Conservation (phyloP, 2,329 filamentous ascomycete species). For the Onygena corvina region DNA sequence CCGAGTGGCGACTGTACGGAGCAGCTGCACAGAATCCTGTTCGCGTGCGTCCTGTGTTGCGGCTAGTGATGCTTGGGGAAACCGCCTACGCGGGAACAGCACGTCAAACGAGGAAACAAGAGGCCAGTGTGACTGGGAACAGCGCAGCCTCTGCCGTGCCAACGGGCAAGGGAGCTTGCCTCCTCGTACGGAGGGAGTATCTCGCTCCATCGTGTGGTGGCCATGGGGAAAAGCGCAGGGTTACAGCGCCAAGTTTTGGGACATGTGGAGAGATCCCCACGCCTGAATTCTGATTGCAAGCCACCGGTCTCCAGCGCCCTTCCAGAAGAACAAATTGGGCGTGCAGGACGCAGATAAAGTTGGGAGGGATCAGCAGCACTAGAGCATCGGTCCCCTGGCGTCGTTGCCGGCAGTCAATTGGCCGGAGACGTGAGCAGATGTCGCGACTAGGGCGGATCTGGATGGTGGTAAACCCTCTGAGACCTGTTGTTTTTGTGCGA, state of each 20-base stretch:
- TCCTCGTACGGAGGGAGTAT: no score
- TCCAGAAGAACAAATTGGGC: constrained; percentile 4
- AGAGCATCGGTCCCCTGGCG: constrained; percentile 99
- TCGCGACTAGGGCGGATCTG: constrained; percentile 6
- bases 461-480: constrained; percentile 3
- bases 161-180: not conserved
- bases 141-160: not conserved
- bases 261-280: constrained; percentile 5
- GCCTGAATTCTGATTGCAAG: constrained; percentile 2
- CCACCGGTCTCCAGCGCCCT: not conserved
- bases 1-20: not conserved
- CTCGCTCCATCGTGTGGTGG: not conserved
- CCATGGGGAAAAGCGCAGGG: not conserved
- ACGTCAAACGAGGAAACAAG: not conserved
- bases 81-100: not conserved
- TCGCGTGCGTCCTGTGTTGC: not conserved
- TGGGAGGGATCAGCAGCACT: constrained; percentile 73
- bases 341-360: not conserved
- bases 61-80: not conserved
- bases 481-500: not conserved
- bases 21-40: not conserved
- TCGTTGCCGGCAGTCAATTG: constrained; percentile 44
- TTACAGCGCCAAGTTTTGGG: constrained; percentile 12
- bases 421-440: not conserved
- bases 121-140: constrained; percentile 3